phyloP scores from a whole-genome alignment of 495 filamentous ascomycete species.

The Glarea lozoyensis region DNA sequence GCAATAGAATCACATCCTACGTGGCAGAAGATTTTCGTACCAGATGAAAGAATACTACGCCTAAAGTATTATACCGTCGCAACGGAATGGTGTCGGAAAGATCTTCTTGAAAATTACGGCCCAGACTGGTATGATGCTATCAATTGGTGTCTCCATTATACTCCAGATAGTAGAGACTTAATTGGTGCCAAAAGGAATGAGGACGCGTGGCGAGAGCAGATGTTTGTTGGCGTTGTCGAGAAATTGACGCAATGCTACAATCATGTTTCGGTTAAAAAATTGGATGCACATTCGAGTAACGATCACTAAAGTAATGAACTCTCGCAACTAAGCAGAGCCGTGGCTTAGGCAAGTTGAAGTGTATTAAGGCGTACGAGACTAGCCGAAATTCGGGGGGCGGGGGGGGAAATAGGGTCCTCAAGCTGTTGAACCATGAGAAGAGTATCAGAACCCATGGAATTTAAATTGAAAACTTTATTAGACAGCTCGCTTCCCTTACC shows the following conservation, averaged over 20 bases:
- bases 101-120: constrained; percentile 19
- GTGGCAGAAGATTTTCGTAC: constrained; percentile 8
- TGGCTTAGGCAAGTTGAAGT: too few relatives aligned
- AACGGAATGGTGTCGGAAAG: constrained; percentile 17
- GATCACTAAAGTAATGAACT: too few relatives aligned
- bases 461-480: too few relatives aligned
- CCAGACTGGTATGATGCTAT: constrained; percentile 24
- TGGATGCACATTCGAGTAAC: too few relatives aligned
- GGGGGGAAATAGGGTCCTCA: too few relatives aligned
- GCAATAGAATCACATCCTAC: constrained; percentile 20
- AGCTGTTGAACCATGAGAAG: too few relatives aligned
- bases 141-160: constrained; percentile 21
- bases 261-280: constrained; percentile 2
- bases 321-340: too few relatives aligned
- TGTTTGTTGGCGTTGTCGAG: constrained; percentile 16
- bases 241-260: constrained; percentile 15
- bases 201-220: constrained; percentile 14
- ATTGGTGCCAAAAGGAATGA: constrained; percentile 5
- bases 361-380: too few relatives aligned
- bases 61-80: constrained; percentile 18
- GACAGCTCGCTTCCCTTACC: too few relatives aligned
- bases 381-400: too few relatives aligned
- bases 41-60: constrained; percentile 7
- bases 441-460: too few relatives aligned
- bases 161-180: not conserved